phyloP scores from a whole-genome alignment of 208 protist genomes.

The Leishmania aethiopica region DNA sequence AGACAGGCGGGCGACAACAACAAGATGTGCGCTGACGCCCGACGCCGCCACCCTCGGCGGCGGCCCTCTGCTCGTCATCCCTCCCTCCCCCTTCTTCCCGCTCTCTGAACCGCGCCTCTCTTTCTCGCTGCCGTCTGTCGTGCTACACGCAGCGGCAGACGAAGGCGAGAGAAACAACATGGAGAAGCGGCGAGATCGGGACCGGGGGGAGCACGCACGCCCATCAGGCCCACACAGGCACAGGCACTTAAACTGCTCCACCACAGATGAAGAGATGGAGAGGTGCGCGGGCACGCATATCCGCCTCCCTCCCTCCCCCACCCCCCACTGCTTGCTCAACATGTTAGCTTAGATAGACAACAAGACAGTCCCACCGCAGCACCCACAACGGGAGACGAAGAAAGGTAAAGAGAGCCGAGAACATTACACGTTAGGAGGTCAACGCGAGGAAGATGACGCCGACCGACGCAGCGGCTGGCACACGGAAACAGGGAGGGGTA shows the following conservation, averaged over 20 bases:
- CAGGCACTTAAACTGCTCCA: neutral
- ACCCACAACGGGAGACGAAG: too few relatives aligned
- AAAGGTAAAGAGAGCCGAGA: neutral
- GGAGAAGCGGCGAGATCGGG: neutral
- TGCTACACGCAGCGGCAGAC: neutral
- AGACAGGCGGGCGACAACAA: neutral
- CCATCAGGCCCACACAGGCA: neutral
- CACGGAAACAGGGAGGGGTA: neutral
- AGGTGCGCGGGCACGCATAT: neutral
- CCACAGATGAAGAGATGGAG: neutral
- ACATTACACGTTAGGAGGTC: constrained; percentile 2
- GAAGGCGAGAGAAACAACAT: neutral
- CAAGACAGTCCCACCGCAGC: neutral
- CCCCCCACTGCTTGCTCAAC: neutral
- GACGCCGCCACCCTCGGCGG: neutral
- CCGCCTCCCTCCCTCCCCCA: neutral
- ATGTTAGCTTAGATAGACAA: neutral
- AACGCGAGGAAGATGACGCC: neutral
- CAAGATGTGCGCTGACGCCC: neutral
- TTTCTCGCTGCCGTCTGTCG: neutral
- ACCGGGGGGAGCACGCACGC: neutral
- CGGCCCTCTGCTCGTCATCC: neutral
- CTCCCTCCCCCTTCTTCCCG: neutral
- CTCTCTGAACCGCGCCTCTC: neutral
- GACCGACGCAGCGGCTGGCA: neutral